Base-by-base conservation (phyloP, 176 grass and related monocot species). In the Musa beccarii region DNA sequence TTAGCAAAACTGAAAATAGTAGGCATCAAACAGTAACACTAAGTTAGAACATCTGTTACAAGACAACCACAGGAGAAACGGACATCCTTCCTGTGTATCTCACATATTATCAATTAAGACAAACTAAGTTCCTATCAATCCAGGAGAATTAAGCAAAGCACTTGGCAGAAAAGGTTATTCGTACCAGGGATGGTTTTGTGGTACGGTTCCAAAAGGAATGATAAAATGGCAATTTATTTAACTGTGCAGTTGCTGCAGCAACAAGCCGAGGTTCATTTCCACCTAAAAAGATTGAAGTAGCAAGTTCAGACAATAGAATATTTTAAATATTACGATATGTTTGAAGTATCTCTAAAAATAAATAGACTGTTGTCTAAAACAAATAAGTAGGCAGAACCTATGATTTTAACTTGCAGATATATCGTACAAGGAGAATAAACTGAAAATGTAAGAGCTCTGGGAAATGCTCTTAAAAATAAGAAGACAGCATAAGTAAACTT, bases 141-240 rank as follows among this genome's bases (percentile, higher is more conserved):
- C n/a, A 71, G 17, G 34, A 71, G 49, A 70, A 51, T 51, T 34
- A 70, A 19, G 17, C 19, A 43, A 51, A 51, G 49, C 2, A 21
- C 15, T 49, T 22, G 49, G 43, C 21, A 59, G 23, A 75, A 81
- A 59, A 57, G 26, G 52, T 77, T 82, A 66, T 52, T 78, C 61
- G 2, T 81, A 98, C 95, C 90, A 98, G 26, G 26, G 95, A 89
- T 29, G 95, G 90, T 78, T 79, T 98, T 51, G 95, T 98, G 23
- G 95, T 98, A 67, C 90, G 88, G 53, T 98, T 98, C 95, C 95
- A 98, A 54, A 98, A 98, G 22, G 95, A 98, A 56, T 98, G 95
- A 25, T 98, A 98, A 79, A 98, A 98, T 9, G 95, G 95, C 34
- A 98, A 78, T 63, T 89, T 89, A 76, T 98, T 91, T 84, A 98